Conservation (phyloP, 768 basidiomycete genomes). For the Serendipita sp. region DNA sequence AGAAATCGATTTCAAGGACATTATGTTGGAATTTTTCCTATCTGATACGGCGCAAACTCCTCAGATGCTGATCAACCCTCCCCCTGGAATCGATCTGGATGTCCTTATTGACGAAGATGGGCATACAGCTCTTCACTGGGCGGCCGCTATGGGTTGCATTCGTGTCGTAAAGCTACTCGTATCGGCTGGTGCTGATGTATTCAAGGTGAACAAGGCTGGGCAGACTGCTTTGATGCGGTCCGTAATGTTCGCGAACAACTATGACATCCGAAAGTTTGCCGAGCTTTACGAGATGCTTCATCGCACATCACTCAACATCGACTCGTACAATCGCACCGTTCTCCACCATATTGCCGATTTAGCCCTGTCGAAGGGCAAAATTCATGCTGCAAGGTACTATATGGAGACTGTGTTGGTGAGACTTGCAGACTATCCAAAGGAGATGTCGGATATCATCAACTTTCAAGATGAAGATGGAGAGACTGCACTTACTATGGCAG, state of each 20-base stretch:
- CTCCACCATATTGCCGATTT: conserved; percentile 98
- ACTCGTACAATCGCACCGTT: conserved; percentile 85
- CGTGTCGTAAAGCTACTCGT: conserved; percentile 88
- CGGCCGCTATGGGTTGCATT: conserved; percentile 95
- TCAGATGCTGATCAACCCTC: conserved; percentile 69
- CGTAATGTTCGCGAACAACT: conserved; percentile 99
- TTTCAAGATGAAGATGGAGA: conserved; percentile 99
- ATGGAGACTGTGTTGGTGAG: conserved; percentile 89
- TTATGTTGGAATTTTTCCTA: conserved; percentile 96
- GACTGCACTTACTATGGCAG: conserved; percentile 91
- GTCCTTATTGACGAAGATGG: conserved; percentile 97
- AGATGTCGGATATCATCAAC: conserved; percentile 94
- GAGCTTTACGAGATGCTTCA: conserved; percentile 94
- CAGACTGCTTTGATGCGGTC: conserved; percentile 97
- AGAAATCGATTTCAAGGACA: conserved; percentile 61
- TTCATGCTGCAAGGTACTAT: conserved; percentile 94
- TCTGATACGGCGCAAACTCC: conserved; percentile 91
- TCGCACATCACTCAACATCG: conserved; percentile 96
- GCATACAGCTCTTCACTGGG: conserved; percentile 95
- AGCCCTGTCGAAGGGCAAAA: conserved; percentile 93
- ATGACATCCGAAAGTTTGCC: conserved; percentile 96
- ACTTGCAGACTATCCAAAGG: conserved; percentile 83
- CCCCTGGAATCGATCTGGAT: conserved; percentile 84
- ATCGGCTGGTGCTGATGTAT: conserved; percentile 89
- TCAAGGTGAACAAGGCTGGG: conserved; percentile 89